Conservation (phyloP, 495 filamentous ascomycete genomes). For the Letharia columbiana region DNA sequence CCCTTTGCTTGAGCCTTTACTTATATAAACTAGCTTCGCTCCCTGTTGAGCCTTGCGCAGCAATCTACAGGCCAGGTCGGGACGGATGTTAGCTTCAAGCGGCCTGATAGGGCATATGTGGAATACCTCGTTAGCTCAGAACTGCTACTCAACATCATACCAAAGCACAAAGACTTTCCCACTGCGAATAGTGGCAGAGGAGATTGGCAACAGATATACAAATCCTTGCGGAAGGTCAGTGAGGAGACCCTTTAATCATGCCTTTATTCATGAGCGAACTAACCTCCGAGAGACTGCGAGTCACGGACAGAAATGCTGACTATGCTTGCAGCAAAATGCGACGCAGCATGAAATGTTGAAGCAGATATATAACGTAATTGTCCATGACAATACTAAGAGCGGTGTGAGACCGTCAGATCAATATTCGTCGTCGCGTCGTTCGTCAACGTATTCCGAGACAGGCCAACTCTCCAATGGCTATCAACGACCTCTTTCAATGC, state of each 20-base stretch:
- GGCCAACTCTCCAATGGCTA: not conserved
- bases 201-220: constrained; percentile 19
- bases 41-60: constrained; percentile 43
- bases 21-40: constrained; percentile 31
- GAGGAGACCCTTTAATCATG: not conserved
- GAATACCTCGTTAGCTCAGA: constrained; percentile 76
- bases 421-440: constrained; percentile 1
- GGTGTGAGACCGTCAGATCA: constrained; percentile 32
- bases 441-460: constrained; percentile 3
- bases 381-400: constrained; percentile 52
- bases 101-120: constrained; percentile 55
- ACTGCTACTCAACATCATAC: constrained; percentile 66
- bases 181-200: constrained; percentile 11
- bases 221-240: constrained; percentile 23
- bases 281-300: not conserved
- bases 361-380: constrained; percentile 57
- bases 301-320: not conserved
- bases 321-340: constrained; percentile 26
- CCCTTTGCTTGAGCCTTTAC: not conserved
- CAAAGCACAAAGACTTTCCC: constrained; percentile 56
- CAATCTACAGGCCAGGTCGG: constrained; percentile 42
- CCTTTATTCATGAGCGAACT: not conserved
- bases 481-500: constrained; percentile 27
- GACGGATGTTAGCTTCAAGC: constrained; percentile 42
- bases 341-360: constrained; percentile 41